Evolutionary conservation across 2,329 filamentous ascomycete genomes (phyloP).

Genomic region (Gremmenia infestans): DNA sequence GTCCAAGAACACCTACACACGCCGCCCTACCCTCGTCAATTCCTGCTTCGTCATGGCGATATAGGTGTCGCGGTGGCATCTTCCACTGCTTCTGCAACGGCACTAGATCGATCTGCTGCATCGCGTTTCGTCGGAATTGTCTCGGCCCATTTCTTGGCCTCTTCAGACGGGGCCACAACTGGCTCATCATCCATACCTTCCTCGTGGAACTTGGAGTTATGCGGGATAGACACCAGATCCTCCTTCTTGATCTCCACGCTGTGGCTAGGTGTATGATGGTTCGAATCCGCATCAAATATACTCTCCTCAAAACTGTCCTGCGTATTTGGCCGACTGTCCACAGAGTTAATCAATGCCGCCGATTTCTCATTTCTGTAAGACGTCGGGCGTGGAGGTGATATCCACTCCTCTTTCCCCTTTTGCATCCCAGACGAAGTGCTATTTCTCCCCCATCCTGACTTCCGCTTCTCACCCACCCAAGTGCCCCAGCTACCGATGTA

Average conservation of each 20-base stretch:
- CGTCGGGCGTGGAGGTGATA: neutral
- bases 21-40: neutral
- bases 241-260: neutral
- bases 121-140: constrained; percentile 10
- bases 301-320: constrained; percentile 28
- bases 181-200: constrained; percentile 11
- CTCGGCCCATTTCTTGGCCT: constrained; percentile 14
- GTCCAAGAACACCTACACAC: neutral
- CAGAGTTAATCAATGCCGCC: neutral
- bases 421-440: constrained; percentile 1
- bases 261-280: neutral
- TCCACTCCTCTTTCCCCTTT: constrained; percentile 20
- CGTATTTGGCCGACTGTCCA: constrained; percentile 21
- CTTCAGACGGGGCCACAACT: constrained; percentile 1
- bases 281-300: constrained; percentile 30
- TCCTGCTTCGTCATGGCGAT: constrained; percentile 8
- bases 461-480: constrained; percentile 73
- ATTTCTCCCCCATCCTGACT: constrained; percentile 34
- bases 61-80: constrained; percentile 23
- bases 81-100: constrained; percentile 21
- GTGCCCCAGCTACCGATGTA: constrained; percentile 66
- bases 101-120: constrained; percentile 7
- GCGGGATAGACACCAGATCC: neutral
- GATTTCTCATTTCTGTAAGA: constrained; percentile 10
- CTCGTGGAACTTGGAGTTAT: constrained; percentile 15